These are phyloP conservation scores for Micractinium conductrix DNA, from an alignment of 139 green algal species.

Conservation along the genomic window DNA sequence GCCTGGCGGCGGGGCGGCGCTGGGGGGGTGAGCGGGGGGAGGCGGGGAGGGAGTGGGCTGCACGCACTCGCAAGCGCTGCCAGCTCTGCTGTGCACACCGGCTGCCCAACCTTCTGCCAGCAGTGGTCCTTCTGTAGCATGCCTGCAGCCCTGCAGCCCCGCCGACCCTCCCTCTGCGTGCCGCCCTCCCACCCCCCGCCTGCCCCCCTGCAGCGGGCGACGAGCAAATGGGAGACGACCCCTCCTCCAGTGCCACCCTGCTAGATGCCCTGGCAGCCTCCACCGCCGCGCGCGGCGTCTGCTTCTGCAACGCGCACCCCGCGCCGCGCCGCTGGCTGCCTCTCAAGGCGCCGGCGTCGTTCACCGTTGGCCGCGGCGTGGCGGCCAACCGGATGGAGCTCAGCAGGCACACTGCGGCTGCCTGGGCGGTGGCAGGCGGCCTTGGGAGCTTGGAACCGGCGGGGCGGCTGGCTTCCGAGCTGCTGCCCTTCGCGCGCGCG, in stretches of 20 bases:
- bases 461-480: slow-evolving; percentile 13
- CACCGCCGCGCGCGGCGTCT: slow-evolving; percentile 57
- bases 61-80: too few relatives aligned
- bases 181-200: too few relatives aligned
- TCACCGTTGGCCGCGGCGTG: slow-evolving; percentile 8
- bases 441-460: not conserved
- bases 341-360: slow-evolving; percentile 37
- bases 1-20: not conserved
- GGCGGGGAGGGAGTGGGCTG: too few relatives aligned
- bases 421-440: not conserved
- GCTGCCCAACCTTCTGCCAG: not conserved
- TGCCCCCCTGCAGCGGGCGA: not conserved
- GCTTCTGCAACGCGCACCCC: slow-evolving; percentile 62
- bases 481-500: slow-evolving; percentile 20
- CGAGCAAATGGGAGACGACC: slow-evolving; percentile 34
- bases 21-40: slow-evolving; percentile 9
- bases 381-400: slow-evolving; percentile 40
- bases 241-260: slow-evolving; percentile 22
- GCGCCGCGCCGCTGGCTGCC: slow-evolving; percentile 55
- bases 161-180: too few relatives aligned
- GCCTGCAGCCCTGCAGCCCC: not conserved
- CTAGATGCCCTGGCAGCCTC: slow-evolving; percentile 48
- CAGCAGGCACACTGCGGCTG: not conserved
- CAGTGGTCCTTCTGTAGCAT: too few relatives aligned
- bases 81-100: too few relatives aligned